Evolutionary conservation across 805 yeast species (phyloP), one percentile per base, ranked within the genome.

Genomic region (Jamesozyma lodderae): DNA sequence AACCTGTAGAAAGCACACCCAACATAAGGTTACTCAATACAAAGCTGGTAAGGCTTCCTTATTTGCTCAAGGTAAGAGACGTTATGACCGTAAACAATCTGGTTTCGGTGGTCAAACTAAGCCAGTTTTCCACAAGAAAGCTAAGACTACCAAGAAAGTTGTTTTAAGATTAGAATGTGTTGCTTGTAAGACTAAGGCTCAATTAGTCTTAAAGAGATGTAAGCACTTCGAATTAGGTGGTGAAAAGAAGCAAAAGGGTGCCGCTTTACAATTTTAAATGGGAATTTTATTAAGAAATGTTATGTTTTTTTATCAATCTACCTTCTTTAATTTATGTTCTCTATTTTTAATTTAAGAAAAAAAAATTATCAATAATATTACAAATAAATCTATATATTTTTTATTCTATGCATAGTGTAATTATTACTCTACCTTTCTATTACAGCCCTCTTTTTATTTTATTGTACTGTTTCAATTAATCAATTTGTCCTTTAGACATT

Each of bases 81-180:
- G 98, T 80, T 92, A 92, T 79, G 98, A 92, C 90, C 95, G 98
- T 77, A 92, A 92, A 77, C 98, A 92, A 79, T 69, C 83, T 64
- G 98, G 98, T 87, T 92, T 79, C 77, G 98, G 98, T 85, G 98
- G 98, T 85, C 98, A 92, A 79, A 92, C 98, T 76, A 92, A 87
- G 80, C 98, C 81, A 69, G 82, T 92, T 75, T 92, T 92, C 96
- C 97, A 87, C 84, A 92, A 90, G 85, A 92, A 92, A 75, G 98
- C 98, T 64, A 92, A 92, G 87, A 92, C 97, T 61, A 92, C 98
- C 79, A 92, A 92, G 87, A 92, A 92, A 83, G 95, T 92, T 70
- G 98, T 92, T 57, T 82, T 92, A 69, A 90, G 96, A 78, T 81
- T 92, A 68, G 98, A 92, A 79, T 92, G 98, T 84, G 86, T 88